Conservation (phyloP, 495 filamentous ascomycete species). For the Aspergillus heteromorphus region DNA sequence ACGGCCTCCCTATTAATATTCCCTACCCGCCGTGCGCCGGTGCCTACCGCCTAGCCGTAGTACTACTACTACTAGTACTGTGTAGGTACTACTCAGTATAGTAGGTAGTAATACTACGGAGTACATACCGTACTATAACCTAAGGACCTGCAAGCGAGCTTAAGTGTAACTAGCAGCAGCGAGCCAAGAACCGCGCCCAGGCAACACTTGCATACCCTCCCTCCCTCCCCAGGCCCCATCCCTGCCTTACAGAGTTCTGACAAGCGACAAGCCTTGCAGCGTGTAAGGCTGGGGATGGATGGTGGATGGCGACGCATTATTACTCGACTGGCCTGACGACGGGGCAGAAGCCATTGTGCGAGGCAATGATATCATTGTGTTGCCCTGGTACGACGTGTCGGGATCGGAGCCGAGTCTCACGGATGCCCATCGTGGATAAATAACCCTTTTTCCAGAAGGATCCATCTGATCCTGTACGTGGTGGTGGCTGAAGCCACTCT, state of each 20-base stretch:
- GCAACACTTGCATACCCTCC: neutral
- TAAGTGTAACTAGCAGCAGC: neutral
- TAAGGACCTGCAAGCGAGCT: slow-evolving; percentile 11
- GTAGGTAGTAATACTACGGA: no score
- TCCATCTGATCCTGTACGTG: slow-evolving; percentile 5
- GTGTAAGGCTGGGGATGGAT: neutral
- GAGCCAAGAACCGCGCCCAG: neutral
- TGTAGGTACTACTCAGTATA: no score
- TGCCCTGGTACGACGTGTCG: neutral
- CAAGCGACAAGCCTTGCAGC: neutral
- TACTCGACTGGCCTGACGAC: neutral
- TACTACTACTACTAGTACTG: no score
- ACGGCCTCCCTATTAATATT: neutral
- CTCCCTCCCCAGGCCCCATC: neutral
- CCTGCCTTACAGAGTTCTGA: neutral
- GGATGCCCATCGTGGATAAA: neutral
- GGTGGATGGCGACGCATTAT: neutral
- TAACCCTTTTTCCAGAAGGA: slow-evolving; percentile 12
- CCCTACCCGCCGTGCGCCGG: neutral
- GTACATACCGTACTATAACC: neutral
- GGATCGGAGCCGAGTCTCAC: neutral
- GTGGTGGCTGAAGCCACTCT: slow-evolving; percentile 1
- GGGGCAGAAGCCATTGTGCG: neutral
- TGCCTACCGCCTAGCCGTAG: no score
- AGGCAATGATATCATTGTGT: neutral